phyloP scores from a whole-genome alignment of 2,329 filamentous ascomycete genomes.

The Alternaria consortialis region DNA sequence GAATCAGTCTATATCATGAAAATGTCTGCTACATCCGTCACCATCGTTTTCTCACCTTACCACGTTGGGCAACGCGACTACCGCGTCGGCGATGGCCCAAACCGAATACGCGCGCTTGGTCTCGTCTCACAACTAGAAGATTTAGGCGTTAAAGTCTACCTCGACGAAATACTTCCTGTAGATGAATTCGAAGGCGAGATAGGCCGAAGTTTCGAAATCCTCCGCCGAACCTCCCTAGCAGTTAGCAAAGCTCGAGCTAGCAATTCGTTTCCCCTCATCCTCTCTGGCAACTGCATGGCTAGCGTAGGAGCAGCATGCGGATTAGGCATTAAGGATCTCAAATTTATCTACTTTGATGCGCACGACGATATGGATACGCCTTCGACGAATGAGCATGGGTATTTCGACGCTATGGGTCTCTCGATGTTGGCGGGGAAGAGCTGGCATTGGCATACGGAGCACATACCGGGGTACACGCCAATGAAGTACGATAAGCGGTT shows the following conservation, averaged over 20 bases:
- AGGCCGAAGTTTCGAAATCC: too few relatives aligned
- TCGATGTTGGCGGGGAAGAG: constrained; percentile 51
- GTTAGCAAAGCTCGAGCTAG: too few relatives aligned
- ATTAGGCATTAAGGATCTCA: constrained; percentile 33
- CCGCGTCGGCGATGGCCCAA: constrained; percentile 52
- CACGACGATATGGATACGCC: constrained; percentile 56
- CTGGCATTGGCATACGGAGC: constrained; percentile 43
- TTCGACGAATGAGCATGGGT: constrained; percentile 48
- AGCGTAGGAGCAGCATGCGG: constrained; percentile 52
- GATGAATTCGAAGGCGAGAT: too few relatives aligned
- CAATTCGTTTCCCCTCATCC: constrained; percentile 52
- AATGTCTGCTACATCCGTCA: background rate
- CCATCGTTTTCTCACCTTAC: constrained; percentile 50
- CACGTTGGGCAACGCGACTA: constrained; percentile 52
- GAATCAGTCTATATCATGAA: too few relatives aligned
- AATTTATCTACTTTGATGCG: constrained; percentile 56
- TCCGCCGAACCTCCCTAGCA: too few relatives aligned
- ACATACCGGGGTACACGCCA: constrained; percentile 41
- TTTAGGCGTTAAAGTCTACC: too few relatives aligned
- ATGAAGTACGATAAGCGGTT: constrained; percentile 17
- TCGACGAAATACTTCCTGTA: too few relatives aligned
- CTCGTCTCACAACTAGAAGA: constrained; percentile 41
- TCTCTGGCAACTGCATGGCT: constrained; percentile 54
- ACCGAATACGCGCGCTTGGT: constrained; percentile 40
- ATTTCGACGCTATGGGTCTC: constrained; percentile 51